Evolutionary conservation across 2,329 filamentous ascomycete genomes (phyloP), one percentile per base, ranked within the genome.

Genomic region (Fusarium compactum): DNA sequence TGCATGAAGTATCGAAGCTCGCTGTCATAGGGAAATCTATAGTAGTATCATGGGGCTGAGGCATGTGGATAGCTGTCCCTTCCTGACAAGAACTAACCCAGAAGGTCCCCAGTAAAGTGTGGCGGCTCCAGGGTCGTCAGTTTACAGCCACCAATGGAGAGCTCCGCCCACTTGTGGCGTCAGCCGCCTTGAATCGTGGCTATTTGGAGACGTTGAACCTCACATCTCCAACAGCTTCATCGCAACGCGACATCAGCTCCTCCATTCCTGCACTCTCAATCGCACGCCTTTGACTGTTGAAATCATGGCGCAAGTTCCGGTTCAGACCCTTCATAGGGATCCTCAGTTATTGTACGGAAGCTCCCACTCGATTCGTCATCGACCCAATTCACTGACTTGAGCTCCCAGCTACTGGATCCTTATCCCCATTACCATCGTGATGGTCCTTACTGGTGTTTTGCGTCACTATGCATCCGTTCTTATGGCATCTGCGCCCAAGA

Each of bases 271-370:
- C 41, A 47, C 50, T 53, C 41, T 40, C 22, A 54, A 60, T 50
- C 50, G 62, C 58, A 61, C 70, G 60, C 62, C 51, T 32, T 34
- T 54, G 24, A 63, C 46, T 29, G 29, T 50, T 41, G 51, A 70
- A 70, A 80, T 45, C 55, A 98, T 98, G 95, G 92, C 92, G 76
- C 91, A 96, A 84, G 86, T 92, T 73, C 88, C 92, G 72, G 91
- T 93, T 75, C 96, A 99, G 86, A 96, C 94, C 85, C 98, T 99
- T 89, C 92, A 97, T 85, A 84, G 96, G 89, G 97, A 99, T 92
- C 95, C 96, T 78, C 95, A 97, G 83, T 87, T 99, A 72, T 97
- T 99, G 96, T 98, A 85, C 79, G 93, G 82, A 56, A 74, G 16
- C 47, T 40, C 54, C 60, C 38, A 38, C 34, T 25, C 53, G 51